phyloP scores from a whole-genome alignment of 495 filamentous ascomycete genomes.

The Corynascus novoguineensis region DNA sequence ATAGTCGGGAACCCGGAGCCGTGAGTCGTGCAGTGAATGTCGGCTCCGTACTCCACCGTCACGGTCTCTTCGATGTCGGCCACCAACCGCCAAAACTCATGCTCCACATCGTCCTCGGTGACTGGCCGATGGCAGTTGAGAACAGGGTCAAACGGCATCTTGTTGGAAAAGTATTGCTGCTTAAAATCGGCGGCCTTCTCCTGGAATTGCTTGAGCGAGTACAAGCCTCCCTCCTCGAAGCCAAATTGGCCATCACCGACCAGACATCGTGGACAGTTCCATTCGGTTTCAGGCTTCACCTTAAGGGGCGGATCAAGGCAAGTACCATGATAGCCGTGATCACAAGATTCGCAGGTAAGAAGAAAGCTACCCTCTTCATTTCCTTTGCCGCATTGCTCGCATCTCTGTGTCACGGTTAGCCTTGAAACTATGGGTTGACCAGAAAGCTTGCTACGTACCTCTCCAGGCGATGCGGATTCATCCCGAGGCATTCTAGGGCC shows the following conservation, averaged over 20 bases:
- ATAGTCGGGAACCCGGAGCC: conserved; percentile 96
- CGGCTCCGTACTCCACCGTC: conserved; percentile 96
- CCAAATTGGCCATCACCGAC: conserved; percentile 96
- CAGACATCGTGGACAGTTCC: conserved; percentile 93
- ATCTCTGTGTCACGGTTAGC: conserved; percentile 54
- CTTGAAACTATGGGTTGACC: not conserved
- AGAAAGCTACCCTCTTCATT: conserved; percentile 58
- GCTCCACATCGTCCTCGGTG: conserved; percentile 92
- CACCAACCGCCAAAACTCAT: conserved; percentile 94
- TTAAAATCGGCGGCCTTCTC: conserved; percentile 94
- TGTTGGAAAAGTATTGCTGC: conserved; percentile 82
- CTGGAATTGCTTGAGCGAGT: conserved; percentile 94
- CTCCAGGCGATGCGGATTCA: conserved; percentile 62
- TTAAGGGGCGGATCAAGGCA: conserved; percentile 89
- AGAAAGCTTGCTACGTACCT: conserved; percentile 49
- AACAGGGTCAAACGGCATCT: conserved; percentile 84
- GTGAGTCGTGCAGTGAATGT: conserved; percentile 97
- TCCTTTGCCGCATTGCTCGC: conserved; percentile 77
- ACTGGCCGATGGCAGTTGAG: conserved; percentile 72
- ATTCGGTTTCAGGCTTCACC: conserved; percentile 74
- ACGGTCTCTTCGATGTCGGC: conserved; percentile 91
- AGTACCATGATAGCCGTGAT: conserved; percentile 77
- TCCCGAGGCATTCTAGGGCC: conserved; percentile 65
- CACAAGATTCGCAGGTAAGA: conserved; percentile 88
- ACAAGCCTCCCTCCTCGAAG: conserved; percentile 94